Evolutionary conservation across 2,329 filamentous ascomycete genomes (phyloP).

Genomic region (Fusarium tanahbumbuense): DNA sequence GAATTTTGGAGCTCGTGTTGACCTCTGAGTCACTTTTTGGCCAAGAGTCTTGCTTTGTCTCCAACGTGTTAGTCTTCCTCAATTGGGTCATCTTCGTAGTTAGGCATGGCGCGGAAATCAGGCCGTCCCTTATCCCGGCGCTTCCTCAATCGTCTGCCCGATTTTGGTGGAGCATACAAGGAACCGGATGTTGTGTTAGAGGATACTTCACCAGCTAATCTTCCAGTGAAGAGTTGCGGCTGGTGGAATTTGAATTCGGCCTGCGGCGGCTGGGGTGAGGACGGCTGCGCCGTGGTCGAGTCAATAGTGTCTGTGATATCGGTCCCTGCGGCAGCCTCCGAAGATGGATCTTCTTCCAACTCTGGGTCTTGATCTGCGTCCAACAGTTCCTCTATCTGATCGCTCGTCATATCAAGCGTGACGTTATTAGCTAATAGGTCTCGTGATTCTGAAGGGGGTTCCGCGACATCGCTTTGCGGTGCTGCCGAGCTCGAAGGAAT

Average conservation of each 20-base stretch:
- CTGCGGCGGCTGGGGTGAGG: constrained; percentile 32
- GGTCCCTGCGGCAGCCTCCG: constrained; percentile 7
- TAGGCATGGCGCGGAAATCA: constrained; percentile 50
- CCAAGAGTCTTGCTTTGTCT: constrained; percentile 9
- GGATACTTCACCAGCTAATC: constrained; percentile 36
- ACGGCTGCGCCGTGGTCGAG: constrained; percentile 27
- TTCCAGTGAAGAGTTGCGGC: constrained; percentile 50
- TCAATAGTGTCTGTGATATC: constrained; percentile 14
- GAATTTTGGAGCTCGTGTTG: constrained; percentile 1
- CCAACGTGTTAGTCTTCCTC: constrained; percentile 42
- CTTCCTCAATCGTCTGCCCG: constrained; percentile 29
- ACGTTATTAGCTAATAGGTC: constrained; percentile 3
- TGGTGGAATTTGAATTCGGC: constrained; percentile 47
- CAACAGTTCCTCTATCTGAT: neutral
- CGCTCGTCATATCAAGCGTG: neutral
- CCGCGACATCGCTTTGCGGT: constrained; percentile 31
- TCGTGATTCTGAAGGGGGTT: constrained; percentile 33
- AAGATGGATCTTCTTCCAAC: neutral
- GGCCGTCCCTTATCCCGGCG: constrained; percentile 46
- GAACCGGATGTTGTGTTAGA: constrained; percentile 1
- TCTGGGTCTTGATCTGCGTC: neutral
- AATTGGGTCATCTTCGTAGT: constrained; percentile 51
- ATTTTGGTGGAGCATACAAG: constrained; percentile 6
- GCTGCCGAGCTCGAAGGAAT: constrained; percentile 9
- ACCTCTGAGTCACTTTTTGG: constrained; percentile 9